Conservation (phyloP, 345 rosid genomes). For the Salix koriyanagi region DNA sequence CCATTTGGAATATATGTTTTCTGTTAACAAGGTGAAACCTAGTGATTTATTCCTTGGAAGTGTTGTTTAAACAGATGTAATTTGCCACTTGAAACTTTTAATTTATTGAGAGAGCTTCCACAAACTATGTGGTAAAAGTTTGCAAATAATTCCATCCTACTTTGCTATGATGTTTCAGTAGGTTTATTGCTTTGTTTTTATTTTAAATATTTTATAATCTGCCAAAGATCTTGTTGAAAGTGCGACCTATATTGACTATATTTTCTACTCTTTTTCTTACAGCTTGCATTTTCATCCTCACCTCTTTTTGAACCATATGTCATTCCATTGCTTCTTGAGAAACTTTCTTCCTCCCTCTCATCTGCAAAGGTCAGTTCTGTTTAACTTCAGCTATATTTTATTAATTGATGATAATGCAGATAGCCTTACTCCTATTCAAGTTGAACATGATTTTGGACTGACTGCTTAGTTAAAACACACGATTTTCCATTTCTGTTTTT, state of each 20-base stretch:
- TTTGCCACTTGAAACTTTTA: too few species aligned
- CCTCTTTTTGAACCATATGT: conserved; percentile 86
- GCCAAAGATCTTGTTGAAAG: background rate
- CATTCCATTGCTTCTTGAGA: conserved; percentile 82
- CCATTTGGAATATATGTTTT: too few species aligned
- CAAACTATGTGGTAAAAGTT: too few species aligned
- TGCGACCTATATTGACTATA: background rate
- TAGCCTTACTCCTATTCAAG: background rate
- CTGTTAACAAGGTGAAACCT: too few species aligned
- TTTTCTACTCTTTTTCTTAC: conserved; percentile 3
- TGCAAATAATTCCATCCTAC: too few species aligned
- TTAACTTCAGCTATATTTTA: background rate
- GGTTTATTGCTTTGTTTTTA: background rate
- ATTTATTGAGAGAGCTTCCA: too few species aligned
- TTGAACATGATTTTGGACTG: conserved; percentile 3
- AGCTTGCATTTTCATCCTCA: conserved; percentile 80
- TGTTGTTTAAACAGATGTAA: too few species aligned
- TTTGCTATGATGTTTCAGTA: too few species aligned
- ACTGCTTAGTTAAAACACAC: background rate
- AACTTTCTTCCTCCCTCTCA: conserved; percentile 80
- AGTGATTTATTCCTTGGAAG: too few species aligned
- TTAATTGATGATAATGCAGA: background rate
- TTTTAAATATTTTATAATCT: background rate
- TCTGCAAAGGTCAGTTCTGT: conserved; percentile 66
- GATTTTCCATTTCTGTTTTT: background rate